Base-by-base conservation (phyloP, 805 yeast species). In the Saturnispora silvae region DNA sequence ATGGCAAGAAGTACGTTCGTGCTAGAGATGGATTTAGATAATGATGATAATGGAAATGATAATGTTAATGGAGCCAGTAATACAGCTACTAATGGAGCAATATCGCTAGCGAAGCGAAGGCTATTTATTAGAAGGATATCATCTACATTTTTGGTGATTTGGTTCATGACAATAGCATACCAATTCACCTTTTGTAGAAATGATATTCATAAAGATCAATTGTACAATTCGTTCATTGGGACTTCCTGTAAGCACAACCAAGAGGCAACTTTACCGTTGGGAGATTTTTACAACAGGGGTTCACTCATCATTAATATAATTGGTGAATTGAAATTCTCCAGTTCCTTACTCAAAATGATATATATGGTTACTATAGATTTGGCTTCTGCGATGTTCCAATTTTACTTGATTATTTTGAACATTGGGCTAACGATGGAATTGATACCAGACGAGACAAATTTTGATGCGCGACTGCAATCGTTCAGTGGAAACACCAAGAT, bases 241-340 rank as follows among this genome's bases (percentile, higher is more conserved):
- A 19, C 36, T 34, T 4, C 30, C 8, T 26, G 30, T 25, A 6
- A 16, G 20, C 3, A 38, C 24, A 22, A n/a, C 19, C 2, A 30
- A n/a, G n/a, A n/a, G n/a, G n/a, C n/a, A n/a, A n/a, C n/a, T n/a
- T n/a, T n/a, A n/a, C n/a, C n/a, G n/a, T n/a, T n/a, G n/a, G n/a
- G n/a, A n/a, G n/a, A n/a, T n/a, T n/a, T n/a, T 1, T 53, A 54
- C 26, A 50, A 52, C 2, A 53, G 61, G 43, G 72, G 73, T 1
- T 48, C 59, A n/a, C 40, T 63, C 15, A 47, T 63, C 3, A 34
- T 70, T 19, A 70, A 68, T 42, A 45, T 70, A 15, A 63, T 71
- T 17, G 79, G 79, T 0, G 77, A 72, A 33, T 20, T 40, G 9
- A 39, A 43, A 30, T 55, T 51, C 35, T 18, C 30, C 2, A 40